These are phyloP conservation scores for Boletus eberwhitei DNA, from an alignment of 768 basidiomycete genomes.

Conservation along the genomic window DNA sequence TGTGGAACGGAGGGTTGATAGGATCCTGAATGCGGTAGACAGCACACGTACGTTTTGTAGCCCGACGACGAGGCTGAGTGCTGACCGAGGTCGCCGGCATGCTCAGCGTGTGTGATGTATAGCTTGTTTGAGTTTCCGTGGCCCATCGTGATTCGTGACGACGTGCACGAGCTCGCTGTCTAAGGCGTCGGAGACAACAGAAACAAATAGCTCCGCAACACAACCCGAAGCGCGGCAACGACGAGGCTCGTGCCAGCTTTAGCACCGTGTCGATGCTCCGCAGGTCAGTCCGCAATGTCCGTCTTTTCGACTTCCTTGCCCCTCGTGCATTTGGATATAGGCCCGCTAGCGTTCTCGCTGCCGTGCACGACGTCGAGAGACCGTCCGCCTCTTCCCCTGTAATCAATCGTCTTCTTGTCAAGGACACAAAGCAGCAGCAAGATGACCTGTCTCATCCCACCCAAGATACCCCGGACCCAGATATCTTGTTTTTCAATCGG, in stretches of 20 bases:
- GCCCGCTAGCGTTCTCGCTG: conserved; percentile 14
- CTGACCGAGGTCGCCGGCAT: conserved; percentile 74
- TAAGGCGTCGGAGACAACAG: not conserved
- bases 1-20: conserved; percentile 26
- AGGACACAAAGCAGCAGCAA: conserved; percentile 6
- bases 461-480: conserved; percentile 24
- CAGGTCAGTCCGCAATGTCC: conserved; percentile 20
- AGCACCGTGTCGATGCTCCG: conserved; percentile 23
- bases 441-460: conserved; percentile 3
- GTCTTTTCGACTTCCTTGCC: conserved; percentile 43
- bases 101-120: conserved; percentile 88
- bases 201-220: conserved; percentile 2
- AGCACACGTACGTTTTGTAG: conserved; percentile 54
- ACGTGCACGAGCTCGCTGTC: not conserved
- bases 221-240: not conserved
- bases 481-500: conserved; percentile 36
- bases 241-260: not conserved
- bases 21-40: not conserved
- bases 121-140: conserved; percentile 85
- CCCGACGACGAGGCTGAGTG: conserved; percentile 81
- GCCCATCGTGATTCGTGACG: conserved; percentile 53
- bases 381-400: not conserved
- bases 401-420: not conserved
- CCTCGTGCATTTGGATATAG: conserved; percentile 33
- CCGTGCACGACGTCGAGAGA: conserved; percentile 3